Base-by-base conservation (phyloP, 768 basidiomycete species). In the Auriscalpium vulgare region DNA sequence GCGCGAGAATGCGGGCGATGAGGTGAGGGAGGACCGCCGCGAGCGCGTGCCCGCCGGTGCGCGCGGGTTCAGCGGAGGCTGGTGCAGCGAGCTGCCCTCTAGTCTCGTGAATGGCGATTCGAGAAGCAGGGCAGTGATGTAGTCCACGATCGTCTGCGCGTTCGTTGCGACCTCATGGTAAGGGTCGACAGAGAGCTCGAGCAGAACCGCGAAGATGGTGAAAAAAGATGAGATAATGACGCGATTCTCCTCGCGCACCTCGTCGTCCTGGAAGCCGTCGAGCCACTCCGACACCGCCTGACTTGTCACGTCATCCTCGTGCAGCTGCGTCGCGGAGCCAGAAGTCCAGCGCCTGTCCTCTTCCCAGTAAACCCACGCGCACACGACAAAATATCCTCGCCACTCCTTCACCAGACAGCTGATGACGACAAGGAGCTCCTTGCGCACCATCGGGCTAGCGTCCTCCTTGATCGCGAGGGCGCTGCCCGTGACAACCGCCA, bases 321-420 rank as follows among this genome's bases (percentile, higher is more conserved):
- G 62, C 56, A 69, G 64, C 35, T 59, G 47, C 19, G 58, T 62
- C 14, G 69, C 61, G 38, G 62, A 76, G 61, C 65, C 78, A 72
- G 53, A 11, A 38, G 62, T 67, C 81, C 86, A 84, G 56, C 77
- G 80, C 50, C 85, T 72, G 62, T 95, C 90, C 67, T 95, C 91
- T 66, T 97, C 94, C 84, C 91, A 91, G 67, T 97, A 95, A 9
- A 92, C 74, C 95, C 95, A 98, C 1, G 95, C 94, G 59, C 95
- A 97, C 40, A 94, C 84, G 49, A 95, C 91, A 63, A 98, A 93
- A 74, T 91, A 91, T 8, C 95, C 97, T 55, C 93, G 76, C 91
- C 95, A 97, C 68, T 98, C 95, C 68, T 93, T 89, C 38, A 95
- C 94, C 19, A 98, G 75, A 64, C 90, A 92, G 65, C 91, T 94